Base-by-base conservation (phyloP, 2,329 filamentous ascomycete species). In the Diplodia mutila region DNA sequence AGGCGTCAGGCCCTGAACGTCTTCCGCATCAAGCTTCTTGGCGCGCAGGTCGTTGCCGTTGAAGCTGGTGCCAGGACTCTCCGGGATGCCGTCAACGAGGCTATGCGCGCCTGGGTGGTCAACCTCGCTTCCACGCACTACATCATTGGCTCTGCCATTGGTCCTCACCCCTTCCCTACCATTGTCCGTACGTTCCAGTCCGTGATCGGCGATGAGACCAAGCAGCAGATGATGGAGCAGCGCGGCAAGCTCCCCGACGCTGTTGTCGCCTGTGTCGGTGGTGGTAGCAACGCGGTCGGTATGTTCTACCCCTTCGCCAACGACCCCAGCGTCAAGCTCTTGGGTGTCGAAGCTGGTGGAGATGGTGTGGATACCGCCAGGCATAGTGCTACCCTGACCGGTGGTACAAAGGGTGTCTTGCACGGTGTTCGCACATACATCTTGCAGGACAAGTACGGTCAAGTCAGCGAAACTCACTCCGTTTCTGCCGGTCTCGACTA, bases 291-390 rank as follows among this genome's bases (percentile, higher is more conserved):
- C 78, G 95, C 95, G 2, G 90, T 91, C 3, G 95, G 95, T 82
- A 99, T 98, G 94, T 99, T 99, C 84, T 96, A 94, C 80, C 95
- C 95, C 64, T 99, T 99, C 82, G 86, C 91, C 70, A 89, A 93
- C 51, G 94, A 99, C 74, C 86, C 86, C 0, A 89, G 85, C 69
- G 95, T 99, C 69, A 93, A 94, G 81, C 86, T 97, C 3, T 85
- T 98, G 14, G 95, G 95, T 71, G 94, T 99, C 2, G 95, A 99
- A 83, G 95, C 95, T 14, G 95, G 93, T 48, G 95, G 95, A 69
- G 95, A 98, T 74, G 95, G 95, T 69, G 77, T 98, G 18, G 91
- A 97, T 69, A 98, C 95, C 0, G 79, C 82, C 8, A 88, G 92
- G 55, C 95, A 99, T 81, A 92, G 90, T 59, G 95, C 95, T 0